Percentiles rank a stretch among this genome's conserved stretches.
Conservation (phyloP, 208 protist genomes). For the Trypanosoma lewisi region DNA sequence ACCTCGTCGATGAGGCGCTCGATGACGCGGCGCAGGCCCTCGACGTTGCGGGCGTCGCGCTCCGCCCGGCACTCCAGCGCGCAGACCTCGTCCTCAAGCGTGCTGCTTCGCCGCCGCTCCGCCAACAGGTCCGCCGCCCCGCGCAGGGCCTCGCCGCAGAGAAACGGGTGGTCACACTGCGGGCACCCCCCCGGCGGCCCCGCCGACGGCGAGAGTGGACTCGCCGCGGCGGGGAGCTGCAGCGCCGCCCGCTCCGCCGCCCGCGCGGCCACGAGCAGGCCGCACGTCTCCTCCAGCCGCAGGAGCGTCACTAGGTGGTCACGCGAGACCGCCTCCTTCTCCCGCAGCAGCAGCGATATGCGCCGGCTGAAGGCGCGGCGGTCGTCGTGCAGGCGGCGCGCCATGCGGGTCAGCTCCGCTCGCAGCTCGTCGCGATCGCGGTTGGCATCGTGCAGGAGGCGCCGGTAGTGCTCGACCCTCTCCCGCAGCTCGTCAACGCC, state of each 20-base stretch:
- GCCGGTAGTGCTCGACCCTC: not conserved
- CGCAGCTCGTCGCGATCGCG: not conserved
- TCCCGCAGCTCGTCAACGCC: not conserved
- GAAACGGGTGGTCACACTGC: not conserved
- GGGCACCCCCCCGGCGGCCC: too few species aligned
- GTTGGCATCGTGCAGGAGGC: conserved; percentile 1
- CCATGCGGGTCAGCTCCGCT: not conserved
- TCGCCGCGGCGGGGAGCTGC: too few species aligned
- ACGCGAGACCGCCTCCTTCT: not conserved
- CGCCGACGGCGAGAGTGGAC: too few species aligned
- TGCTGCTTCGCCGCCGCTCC: not conserved
- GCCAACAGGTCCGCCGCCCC: not conserved
- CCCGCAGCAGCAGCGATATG: not conserved
- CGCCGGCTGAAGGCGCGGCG: not conserved
- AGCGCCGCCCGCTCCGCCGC: conserved; percentile 14
- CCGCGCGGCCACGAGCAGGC: conserved; percentile 6
- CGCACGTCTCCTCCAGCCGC: not conserved
- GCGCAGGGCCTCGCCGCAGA: not conserved
- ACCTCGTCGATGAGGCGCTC: not conserved
- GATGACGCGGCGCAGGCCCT: not conserved
- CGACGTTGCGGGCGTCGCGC: not conserved
- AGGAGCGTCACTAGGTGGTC: not conserved
- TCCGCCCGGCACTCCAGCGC: conserved; percentile 1
- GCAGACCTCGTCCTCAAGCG: conserved; percentile 2
- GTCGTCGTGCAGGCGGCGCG: not conserved